A percentile compares a stretch with the other conserved stretches of the same genome.
phyloP scores from a whole-genome alignment of 2,329 filamentous ascomycete genomes.

The Zasmidium citrigriseum region DNA sequence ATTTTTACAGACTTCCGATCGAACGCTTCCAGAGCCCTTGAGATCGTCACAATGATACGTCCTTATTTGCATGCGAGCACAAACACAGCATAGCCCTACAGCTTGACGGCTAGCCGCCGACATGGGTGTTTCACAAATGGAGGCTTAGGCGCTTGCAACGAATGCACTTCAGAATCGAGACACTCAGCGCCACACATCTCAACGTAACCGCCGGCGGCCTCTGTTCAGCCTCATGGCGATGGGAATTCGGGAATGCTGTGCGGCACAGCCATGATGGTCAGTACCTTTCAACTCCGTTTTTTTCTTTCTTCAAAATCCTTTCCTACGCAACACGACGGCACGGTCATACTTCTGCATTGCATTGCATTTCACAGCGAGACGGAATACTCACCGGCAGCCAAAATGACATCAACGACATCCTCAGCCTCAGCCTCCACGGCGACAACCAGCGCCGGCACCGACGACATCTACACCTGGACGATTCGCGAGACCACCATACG shows the following conservation, averaged over 20 bases:
- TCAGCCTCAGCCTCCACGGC: neutral
- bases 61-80: too few relatives aligned
- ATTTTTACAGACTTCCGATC: too few relatives aligned
- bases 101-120: neutral
- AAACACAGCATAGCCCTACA: too few relatives aligned
- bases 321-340: neutral
- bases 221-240: neutral
- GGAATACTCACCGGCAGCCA: neutral
- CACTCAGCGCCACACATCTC: neutral
- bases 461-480: conserved; percentile 15
- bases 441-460: conserved; percentile 1
- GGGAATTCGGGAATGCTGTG: neutral
- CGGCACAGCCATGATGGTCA: neutral
- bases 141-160: neutral
- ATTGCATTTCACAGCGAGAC: too few relatives aligned
- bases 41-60: too few relatives aligned
- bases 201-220: neutral
- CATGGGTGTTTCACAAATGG: neutral
- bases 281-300: neutral
- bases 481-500: conserved; percentile 16
- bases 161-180: neutral
- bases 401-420: conserved; percentile 6
- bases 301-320: neutral
- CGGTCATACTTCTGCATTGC: too few relatives aligned
- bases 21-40: too few relatives aligned